Evolutionary conservation across 1,284 basidiomycete species (phyloP).

Genomic region (Inonotus hispidus): DNA sequence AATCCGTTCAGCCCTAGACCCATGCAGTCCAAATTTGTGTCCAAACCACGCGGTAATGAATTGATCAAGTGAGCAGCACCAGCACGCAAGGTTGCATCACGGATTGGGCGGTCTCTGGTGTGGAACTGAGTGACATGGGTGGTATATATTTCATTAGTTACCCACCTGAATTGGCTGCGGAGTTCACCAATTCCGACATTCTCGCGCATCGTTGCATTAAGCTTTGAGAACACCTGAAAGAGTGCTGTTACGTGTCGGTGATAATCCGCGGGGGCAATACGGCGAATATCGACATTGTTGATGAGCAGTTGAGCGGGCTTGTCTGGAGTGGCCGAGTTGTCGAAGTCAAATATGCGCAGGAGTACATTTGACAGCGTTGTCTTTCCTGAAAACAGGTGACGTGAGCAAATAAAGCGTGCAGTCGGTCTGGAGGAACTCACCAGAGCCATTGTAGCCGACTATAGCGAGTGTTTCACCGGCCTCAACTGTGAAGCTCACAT

Average conservation of each 20-base stretch:
- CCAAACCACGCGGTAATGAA: slow-evolving; percentile 57
- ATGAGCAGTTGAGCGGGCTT: slow-evolving; percentile 41
- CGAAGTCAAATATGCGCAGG: slow-evolving; percentile 70
- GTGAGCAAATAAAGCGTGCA: neutral
- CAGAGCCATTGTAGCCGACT: slow-evolving; percentile 78
- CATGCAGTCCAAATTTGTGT: slow-evolving; percentile 58
- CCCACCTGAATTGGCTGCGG: slow-evolving; percentile 19
- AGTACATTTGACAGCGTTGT: slow-evolving; percentile 77
- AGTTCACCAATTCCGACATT: slow-evolving; percentile 77
- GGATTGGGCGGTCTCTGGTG: slow-evolving; percentile 38
- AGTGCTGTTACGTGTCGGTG: slow-evolving; percentile 71
- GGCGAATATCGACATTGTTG: slow-evolving; percentile 62
- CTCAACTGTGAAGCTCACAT: slow-evolving; percentile 63
- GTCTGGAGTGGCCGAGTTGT: slow-evolving; percentile 37
- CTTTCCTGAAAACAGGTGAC: slow-evolving; percentile 48
- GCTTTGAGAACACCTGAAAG: slow-evolving; percentile 79
- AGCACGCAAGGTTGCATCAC: slow-evolving; percentile 57
- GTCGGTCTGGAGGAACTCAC: slow-evolving; percentile 33
- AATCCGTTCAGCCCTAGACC: slow-evolving; percentile 36
- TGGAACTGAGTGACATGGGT: neutral
- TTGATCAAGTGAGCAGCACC: slow-evolving; percentile 59
- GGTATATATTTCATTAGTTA: neutral
- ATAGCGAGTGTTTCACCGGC: slow-evolving; percentile 77
- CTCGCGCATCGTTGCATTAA: slow-evolving; percentile 64
- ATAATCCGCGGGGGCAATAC: slow-evolving; percentile 58